Percentiles rank a stretch among this genome's conserved stretches.
These are phyloP conservation scores for Coniella vitis DNA, from an alignment of 2,329 filamentous ascomycete species.

Conservation along the genomic window DNA sequence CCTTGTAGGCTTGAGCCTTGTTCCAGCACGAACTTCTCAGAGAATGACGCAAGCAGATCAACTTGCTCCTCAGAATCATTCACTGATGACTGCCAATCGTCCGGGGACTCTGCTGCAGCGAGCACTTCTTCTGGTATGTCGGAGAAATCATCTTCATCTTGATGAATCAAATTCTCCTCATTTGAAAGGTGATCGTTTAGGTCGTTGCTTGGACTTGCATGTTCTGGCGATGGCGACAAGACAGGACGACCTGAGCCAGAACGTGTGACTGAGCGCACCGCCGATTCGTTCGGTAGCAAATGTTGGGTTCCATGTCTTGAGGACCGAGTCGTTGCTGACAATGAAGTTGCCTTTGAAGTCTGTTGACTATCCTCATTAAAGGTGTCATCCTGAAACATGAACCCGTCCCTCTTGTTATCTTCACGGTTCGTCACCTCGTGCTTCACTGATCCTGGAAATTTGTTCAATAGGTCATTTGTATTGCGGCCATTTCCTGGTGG, in stretches of 20 bases:
- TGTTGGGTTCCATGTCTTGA: not conserved
- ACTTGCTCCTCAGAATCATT: constrained; percentile 12
- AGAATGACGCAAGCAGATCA: no score
- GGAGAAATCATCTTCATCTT: constrained; percentile 53
- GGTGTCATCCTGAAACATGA: constrained; percentile 8
- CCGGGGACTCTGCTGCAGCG: constrained; percentile 31
- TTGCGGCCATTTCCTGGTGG: constrained; percentile 46
- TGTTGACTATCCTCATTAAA: not conserved
- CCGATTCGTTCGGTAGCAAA: not conserved
- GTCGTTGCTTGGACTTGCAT: not conserved
- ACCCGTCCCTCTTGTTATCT: constrained; percentile 12
- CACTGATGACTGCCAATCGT: not conserved
- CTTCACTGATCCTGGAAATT: constrained; percentile 45
- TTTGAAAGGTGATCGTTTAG: not conserved
- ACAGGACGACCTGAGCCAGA: not conserved
- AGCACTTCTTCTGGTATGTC: constrained; percentile 47
- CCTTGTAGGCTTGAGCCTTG: no score
- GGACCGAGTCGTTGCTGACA: not conserved
- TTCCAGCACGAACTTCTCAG: no score
- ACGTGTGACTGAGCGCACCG: not conserved
- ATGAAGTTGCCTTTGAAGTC: not conserved
- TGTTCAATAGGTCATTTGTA: constrained; percentile 50
- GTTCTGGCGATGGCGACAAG: not conserved
- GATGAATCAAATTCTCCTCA: constrained; percentile 27
- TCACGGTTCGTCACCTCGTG: constrained; percentile 26